A percentile compares a stretch with the other conserved stretches of the same genome.
phyloP scores from a whole-genome alignment of 768 basidiomycete species.

The Serendipita sp. region DNA sequence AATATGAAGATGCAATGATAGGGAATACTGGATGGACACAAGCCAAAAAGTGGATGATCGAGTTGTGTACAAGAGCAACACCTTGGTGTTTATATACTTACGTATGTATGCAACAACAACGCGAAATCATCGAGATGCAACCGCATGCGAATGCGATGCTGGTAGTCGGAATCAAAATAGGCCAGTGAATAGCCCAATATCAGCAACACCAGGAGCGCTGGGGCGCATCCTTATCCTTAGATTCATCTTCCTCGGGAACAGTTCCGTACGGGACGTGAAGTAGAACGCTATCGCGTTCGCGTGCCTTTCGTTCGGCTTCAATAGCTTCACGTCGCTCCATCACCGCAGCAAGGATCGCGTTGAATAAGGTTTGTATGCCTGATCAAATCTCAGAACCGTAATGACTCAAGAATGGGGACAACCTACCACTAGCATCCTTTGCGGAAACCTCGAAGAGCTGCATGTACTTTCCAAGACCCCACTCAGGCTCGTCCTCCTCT shows the following conservation, averaged over 20 bases:
- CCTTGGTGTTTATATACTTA: too few species aligned
- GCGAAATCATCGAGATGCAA: too few species aligned
- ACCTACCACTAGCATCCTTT: constrained; percentile 68
- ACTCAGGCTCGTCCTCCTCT: constrained; percentile 44
- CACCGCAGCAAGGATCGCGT: constrained; percentile 63
- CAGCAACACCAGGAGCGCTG: neutral
- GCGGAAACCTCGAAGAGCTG: constrained; percentile 84
- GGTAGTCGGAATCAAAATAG: too few species aligned
- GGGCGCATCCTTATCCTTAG: constrained; percentile 7
- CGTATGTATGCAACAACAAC: too few species aligned
- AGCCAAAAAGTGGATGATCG: too few species aligned
- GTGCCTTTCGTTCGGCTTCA: constrained; percentile 63
- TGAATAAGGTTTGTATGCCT: constrained; percentile 75
- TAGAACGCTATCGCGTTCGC: constrained; percentile 73
- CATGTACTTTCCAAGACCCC: constrained; percentile 71
- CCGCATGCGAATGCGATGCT: too few species aligned
- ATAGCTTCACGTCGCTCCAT: constrained; percentile 63
- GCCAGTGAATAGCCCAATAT: neutral
- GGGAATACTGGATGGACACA: too few species aligned
- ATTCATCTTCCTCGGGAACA: neutral
- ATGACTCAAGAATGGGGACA: constrained; percentile 9
- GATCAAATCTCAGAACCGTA: constrained; percentile 7
- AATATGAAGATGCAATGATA: too few species aligned
- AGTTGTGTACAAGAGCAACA: too few species aligned
- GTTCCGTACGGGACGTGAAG: constrained; percentile 20